Conservation (phyloP, 2,329 filamentous ascomycete genomes). For the Blastomyces emzantsi region DNA sequence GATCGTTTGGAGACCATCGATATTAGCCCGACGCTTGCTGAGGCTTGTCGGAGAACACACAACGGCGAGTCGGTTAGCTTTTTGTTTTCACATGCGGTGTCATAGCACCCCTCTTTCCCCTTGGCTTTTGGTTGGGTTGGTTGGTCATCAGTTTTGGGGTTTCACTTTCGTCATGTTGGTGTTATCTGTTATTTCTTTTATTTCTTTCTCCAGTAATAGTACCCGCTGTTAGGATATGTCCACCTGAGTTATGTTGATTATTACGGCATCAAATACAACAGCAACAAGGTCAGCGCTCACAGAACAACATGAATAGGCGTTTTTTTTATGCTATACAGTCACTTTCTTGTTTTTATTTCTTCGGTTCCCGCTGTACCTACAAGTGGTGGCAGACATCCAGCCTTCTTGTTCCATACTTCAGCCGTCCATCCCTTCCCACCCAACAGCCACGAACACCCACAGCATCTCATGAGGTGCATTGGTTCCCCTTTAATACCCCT, state of each 20-base stretch:
- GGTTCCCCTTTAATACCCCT: too few relatives aligned
- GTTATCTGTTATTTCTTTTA: not conserved
- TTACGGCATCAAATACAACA: not conserved
- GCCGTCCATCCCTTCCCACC: not conserved
- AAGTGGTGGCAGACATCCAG: not conserved
- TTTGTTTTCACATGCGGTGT: slow-evolving; percentile 42
- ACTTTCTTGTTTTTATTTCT: not conserved
- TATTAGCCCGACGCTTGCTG: slow-evolving; percentile 64
- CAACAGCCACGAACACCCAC: not conserved
- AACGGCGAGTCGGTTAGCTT: slow-evolving; percentile 46
- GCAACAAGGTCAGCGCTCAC: not conserved
- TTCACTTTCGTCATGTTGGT: not conserved
- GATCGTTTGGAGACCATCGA: slow-evolving; percentile 82
- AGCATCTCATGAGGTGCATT: not conserved
- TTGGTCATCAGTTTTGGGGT: not conserved
- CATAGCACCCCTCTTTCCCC: slow-evolving; percentile 18
- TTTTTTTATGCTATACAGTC: not conserved
- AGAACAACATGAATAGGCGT: not conserved
- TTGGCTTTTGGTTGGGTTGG: not conserved
- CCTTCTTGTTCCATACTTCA: not conserved
- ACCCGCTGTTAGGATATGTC: not conserved
- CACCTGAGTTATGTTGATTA: not conserved
- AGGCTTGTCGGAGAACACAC: slow-evolving; percentile 43
- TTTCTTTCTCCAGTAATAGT: not conserved
- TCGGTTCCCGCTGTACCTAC: not conserved